Base-by-base conservation (phyloP, 192 early-diverging fungal species). In the Dimargaris cristalligena region DNA sequence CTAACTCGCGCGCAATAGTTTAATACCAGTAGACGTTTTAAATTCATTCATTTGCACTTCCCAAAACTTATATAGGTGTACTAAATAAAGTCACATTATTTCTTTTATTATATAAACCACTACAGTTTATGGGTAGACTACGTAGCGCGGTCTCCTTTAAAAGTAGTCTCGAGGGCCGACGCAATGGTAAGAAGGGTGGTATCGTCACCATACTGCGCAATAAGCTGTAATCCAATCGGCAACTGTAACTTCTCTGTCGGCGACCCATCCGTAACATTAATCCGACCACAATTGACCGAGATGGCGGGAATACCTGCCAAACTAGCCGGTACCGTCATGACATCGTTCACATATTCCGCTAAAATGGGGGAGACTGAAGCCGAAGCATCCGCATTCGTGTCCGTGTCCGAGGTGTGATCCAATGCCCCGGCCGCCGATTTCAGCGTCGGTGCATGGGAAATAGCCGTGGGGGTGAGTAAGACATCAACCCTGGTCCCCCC, bases 311-410 rank as follows among this genome's bases (percentile, higher is more conserved):
- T 16, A 33, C 93, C 93, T 0, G 89, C 91, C 59, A 96, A 69
- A 58, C 82, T 89, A 4, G 86, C 85, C 18, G 93, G 86, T 0
- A 94, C 82, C 6, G 91, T 94, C 76, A 93, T 79, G 18, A 91
- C 82, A 73, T 96, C 93, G 63, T 88, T 85, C 38, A 88, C 70
- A 59, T 86, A 94, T n/a, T 67, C 72, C 32, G 78, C 63, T 6
- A 82, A n/a, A n/a, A n/a, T n/a, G n/a, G n/a, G n/a, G n/a, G n/a
- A n/a, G n/a, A n/a, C n/a, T n/a, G n/a, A n/a, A n/a, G n/a, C n/a
- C n/a, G n/a, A n/a, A n/a, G n/a, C 73, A 9, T 16, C 51, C 9
- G 71, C 68, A 38, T 67, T 64, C 20, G 63, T 62, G 20, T 59
- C 44, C 18, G 58, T 64, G 23, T 60, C 22, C 13, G 49, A 2